phyloP scores from a whole-genome alignment of 1,139 yeast species.

The Scheffersomyces illinoinensis region DNA sequence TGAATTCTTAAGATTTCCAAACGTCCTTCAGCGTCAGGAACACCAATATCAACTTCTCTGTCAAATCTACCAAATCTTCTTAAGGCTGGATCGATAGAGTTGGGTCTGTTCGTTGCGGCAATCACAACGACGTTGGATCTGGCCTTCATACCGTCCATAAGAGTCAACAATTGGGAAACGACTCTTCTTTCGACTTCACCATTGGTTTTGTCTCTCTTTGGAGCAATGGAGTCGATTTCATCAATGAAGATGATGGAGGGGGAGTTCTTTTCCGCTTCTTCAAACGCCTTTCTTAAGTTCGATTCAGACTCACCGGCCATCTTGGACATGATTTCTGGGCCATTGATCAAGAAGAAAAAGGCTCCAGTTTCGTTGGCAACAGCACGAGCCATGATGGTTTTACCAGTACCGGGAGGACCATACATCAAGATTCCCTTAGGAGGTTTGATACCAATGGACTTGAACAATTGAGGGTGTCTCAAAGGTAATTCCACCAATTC shows the following conservation, averaged over 20 bases:
- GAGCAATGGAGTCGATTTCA: constrained; percentile 98
- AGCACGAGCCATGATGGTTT: constrained; percentile 98
- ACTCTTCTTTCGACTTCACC: constrained; percentile 98
- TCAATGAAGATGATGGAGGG: constrained; percentile 97
- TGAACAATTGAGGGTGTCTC: constrained; percentile 96
- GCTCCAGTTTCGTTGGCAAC: constrained; percentile 99
- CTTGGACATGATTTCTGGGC: constrained; percentile 99
- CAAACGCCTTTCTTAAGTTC: constrained; percentile 95
- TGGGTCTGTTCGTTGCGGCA: constrained; percentile 89
- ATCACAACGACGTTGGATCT: constrained; percentile 95
- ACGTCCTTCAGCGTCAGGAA: constrained; percentile 98
- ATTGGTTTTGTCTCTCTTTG: constrained; percentile 98
- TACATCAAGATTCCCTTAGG: constrained; percentile 97
- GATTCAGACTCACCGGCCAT: constrained; percentile 99
- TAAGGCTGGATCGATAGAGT: constrained; percentile 96
- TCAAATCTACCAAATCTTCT: constrained; percentile 99
- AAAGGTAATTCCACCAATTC: constrained; percentile 95
- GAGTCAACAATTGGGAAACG: constrained; percentile 91
- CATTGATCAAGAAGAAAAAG: constrained; percentile 93
- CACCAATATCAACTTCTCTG: constrained; percentile 98
- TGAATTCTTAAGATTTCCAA: constrained; percentile 83
- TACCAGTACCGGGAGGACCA: constrained; percentile 99
- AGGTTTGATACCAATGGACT: constrained; percentile 95
- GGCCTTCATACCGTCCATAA: constrained; percentile 99
- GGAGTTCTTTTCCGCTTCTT: constrained; percentile 98